A percentile compares a stretch with the other conserved stretches of the same genome.
Conservation (phyloP, 345 rosid species). For the Linum trigynum region DNA sequence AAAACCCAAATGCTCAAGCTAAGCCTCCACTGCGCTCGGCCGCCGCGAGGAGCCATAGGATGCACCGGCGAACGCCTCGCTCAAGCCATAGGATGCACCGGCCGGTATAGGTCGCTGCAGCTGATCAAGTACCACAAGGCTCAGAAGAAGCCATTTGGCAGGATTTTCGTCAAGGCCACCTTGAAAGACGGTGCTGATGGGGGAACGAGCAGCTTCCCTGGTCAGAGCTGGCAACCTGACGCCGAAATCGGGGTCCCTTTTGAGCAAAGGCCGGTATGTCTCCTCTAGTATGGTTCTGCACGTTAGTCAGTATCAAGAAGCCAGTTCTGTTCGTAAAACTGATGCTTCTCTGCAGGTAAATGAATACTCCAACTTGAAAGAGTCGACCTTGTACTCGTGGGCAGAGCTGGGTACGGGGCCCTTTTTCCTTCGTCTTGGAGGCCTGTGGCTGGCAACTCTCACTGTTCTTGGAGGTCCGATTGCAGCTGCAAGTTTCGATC, state of each 20-base stretch:
- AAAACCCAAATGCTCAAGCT: conserved; percentile 45
- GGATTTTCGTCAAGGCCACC: conserved; percentile 35
- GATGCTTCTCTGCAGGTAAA: conserved; percentile 47
- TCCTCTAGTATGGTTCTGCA: too few species aligned
- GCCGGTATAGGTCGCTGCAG: conserved; percentile 23
- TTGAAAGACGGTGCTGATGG: conserved; percentile 53
- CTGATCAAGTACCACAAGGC: conserved; percentile 21
- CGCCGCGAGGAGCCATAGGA: conserved; percentile 40
- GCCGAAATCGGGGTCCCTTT: conserved; percentile 77
- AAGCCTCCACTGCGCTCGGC: conserved; percentile 40
- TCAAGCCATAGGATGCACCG: conserved; percentile 36
- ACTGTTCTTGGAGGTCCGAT: conserved; percentile 78
- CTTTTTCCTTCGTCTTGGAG: conserved; percentile 73
- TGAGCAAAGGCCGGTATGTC: conserved; percentile 84
- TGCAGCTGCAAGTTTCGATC: conserved; percentile 93
- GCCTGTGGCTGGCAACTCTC: conserved; percentile 75
- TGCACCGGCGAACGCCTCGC: conserved; percentile 27
- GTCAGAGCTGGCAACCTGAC: conserved; percentile 80
- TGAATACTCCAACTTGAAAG: conserved; percentile 80
- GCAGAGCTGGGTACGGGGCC: conserved; percentile 61
- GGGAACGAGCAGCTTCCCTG: conserved; percentile 43
- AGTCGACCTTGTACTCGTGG: conserved; percentile 78
- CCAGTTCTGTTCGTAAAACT: neutral
- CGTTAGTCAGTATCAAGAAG: too few species aligned
- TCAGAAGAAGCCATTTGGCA: conserved; percentile 26